Evolutionary conservation across 73 alveolate genomes (phyloP).

Genomic region (Uronychia binucleata): DNA sequence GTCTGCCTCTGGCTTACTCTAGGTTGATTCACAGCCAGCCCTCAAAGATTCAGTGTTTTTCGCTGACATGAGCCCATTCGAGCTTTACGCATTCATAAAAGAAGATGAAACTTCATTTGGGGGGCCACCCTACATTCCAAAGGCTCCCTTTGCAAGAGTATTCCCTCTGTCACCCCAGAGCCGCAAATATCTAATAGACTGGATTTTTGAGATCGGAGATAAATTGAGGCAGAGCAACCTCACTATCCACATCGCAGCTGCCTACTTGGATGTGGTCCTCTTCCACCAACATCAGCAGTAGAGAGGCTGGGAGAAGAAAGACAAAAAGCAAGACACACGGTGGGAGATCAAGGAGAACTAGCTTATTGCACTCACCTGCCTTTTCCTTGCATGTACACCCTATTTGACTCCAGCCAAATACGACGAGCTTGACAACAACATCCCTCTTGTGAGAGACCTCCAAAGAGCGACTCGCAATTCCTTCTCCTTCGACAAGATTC

Average conservation of each 20-base stretch:
- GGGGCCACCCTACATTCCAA: conserved; percentile 4
- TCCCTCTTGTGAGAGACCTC: conserved; percentile 49
- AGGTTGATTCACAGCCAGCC: too few species aligned
- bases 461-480: conserved; percentile 17
- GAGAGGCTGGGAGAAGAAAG: conserved; percentile 30
- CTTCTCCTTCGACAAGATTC: conserved; percentile 15
- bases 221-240: conserved; percentile 38
- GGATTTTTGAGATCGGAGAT: conserved; percentile 64
- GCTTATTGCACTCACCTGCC: neutral
- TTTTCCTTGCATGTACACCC: conserved; percentile 10
- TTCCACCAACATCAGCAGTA: neutral
- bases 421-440: conserved; percentile 60
- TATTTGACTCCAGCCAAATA: conserved; percentile 50
- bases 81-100: conserved; percentile 12
- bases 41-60: too few species aligned
- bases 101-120: neutral
- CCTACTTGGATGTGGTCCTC: conserved; percentile 35
- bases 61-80: conserved; percentile 55
- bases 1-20: too few species aligned
- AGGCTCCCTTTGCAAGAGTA: conserved; percentile 1
- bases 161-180: neutral
- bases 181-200: conserved; percentile 50
- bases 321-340: conserved; percentile 27
- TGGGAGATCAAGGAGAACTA: conserved; percentile 14
- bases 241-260: conserved; percentile 56